Percentiles rank a stretch among this genome's conserved stretches.
These are phyloP conservation scores for Lathyrus tuberosus DNA, from an alignment of 306 rosid genomes.

Conservation along the genomic window DNA sequence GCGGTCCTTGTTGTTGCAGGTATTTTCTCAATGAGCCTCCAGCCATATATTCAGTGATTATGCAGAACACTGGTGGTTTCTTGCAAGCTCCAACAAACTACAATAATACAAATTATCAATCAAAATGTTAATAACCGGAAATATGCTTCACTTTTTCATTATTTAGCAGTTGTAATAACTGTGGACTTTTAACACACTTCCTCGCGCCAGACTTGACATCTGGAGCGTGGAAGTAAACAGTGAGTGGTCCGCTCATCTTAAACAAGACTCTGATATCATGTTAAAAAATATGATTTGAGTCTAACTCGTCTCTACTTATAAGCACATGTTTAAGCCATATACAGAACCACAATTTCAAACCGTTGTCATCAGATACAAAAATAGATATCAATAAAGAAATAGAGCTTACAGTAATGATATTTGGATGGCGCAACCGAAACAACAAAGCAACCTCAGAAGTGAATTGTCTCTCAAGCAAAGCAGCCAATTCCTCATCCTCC, in stretches of 20 bases:
- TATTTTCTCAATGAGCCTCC: slow-evolving; percentile 86
- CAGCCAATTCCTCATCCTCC: slow-evolving; percentile 79
- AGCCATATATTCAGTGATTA: slow-evolving; percentile 82
- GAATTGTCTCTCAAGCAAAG: slow-evolving; percentile 71
- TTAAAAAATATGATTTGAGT: no score
- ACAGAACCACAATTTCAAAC: not conserved
- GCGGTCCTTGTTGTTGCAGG: slow-evolving; percentile 79
- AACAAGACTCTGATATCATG: no score
- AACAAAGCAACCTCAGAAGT: slow-evolving; percentile 90
- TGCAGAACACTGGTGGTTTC: slow-evolving; percentile 95
- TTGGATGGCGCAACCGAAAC: slow-evolving; percentile 79
- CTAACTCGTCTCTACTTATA: no score
- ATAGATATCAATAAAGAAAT: not conserved
- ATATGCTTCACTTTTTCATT: not conserved
- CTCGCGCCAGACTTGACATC: no score
- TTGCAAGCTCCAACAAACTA: slow-evolving; percentile 98
- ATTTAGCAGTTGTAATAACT: not conserved
- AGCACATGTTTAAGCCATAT: no score
- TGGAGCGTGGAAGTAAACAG: no score
- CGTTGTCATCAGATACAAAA: not conserved
- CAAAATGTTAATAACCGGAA: slow-evolving; percentile 11
- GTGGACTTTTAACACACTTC: no score
- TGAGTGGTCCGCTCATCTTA: no score
- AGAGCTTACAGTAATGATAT: slow-evolving; percentile 84
- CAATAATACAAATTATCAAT: slow-evolving; percentile 52